Conservation (phyloP, 805 yeast genomes). For the Scheffersomyces stipitis region DNA sequence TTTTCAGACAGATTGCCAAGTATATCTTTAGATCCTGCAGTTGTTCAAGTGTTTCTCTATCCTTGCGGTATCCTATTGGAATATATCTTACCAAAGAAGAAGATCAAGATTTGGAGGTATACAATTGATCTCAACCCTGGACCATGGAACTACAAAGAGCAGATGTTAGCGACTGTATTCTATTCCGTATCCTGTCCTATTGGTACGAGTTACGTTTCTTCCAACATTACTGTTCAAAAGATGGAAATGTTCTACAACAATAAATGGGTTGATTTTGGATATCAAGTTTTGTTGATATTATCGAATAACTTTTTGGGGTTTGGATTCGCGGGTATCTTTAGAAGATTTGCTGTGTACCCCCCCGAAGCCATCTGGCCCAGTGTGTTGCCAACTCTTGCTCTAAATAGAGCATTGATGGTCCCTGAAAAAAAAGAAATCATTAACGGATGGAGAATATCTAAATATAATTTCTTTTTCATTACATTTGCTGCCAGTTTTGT, state of each 20-base stretch:
- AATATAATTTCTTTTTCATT: slow-evolving; percentile 23
- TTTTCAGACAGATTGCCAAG: slow-evolving; percentile 54
- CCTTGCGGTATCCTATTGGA: slow-evolving; percentile 41
- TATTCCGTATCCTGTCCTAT: slow-evolving; percentile 8
- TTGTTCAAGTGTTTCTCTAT: slow-evolving; percentile 45
- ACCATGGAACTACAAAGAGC: slow-evolving; percentile 40
- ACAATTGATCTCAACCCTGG: slow-evolving; percentile 34
- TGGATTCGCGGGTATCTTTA: slow-evolving; percentile 31
- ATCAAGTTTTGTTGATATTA: slow-evolving; percentile 23
- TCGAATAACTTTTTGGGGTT: slow-evolving; percentile 28
- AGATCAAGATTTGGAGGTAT: slow-evolving; percentile 18
- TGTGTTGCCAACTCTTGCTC: slow-evolving; percentile 28
- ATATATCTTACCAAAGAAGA: slow-evolving; percentile 33
- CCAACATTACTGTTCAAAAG: slow-evolving; percentile 12
- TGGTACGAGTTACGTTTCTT: slow-evolving; percentile 7
- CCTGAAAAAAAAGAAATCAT: slow-evolving; percentile 26
- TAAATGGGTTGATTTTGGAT: slow-evolving; percentile 17
- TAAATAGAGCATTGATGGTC: slow-evolving; percentile 29
- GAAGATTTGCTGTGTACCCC: slow-evolving; percentile 30
- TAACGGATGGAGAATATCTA: slow-evolving; percentile 31
- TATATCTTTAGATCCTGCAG: slow-evolving; percentile 41
- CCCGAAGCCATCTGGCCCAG: slow-evolving; percentile 28
- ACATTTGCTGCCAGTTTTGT: slow-evolving; percentile 16
- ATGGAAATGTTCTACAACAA: slow-evolving; percentile 6
- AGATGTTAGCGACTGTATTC: slow-evolving; percentile 47